phyloP scores from a whole-genome alignment of 2,329 filamentous ascomycete genomes.

The Aspergillus tamarii region DNA sequence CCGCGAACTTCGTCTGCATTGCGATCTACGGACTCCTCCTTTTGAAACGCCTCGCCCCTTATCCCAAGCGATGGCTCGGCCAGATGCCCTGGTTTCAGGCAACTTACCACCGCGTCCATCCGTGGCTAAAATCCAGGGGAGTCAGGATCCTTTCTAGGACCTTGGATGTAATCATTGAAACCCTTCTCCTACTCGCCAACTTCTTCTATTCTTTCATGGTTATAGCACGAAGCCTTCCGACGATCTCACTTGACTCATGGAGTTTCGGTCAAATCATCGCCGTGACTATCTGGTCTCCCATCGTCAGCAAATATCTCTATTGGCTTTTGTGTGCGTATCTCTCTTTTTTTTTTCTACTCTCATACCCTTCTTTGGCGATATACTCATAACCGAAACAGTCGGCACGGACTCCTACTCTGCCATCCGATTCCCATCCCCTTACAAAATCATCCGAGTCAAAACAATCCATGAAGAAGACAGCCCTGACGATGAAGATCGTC shows the following conservation, averaged over 20 bases:
- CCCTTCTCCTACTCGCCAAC: not conserved
- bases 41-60: slow-evolving; percentile 1
- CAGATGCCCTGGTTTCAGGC: slow-evolving; percentile 1
- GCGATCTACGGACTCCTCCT: not conserved
- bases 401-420: slow-evolving; percentile 2
- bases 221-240: not conserved
- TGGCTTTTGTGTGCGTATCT: not conserved
- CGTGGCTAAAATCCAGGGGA: not conserved
- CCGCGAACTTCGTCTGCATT: not conserved
- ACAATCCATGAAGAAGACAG: not conserved
- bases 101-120: not conserved
- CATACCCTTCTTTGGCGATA: not conserved
- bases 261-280: slow-evolving; percentile 5
- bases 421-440: slow-evolving; percentile 2
- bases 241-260: not conserved
- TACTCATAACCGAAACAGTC: not conserved
- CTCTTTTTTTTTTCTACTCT: not conserved
- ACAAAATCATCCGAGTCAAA: slow-evolving; percentile 2
- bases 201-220: not conserved
- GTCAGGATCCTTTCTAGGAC: not conserved
- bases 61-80: not conserved
- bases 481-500: not conserved
- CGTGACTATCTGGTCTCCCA: slow-evolving; percentile 5
- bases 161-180: not conserved
- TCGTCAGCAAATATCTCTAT: slow-evolving; percentile 3